phyloP scores from a whole-genome alignment of 1,284 basidiomycete species.

The Melampsora larici-populina region DNA sequence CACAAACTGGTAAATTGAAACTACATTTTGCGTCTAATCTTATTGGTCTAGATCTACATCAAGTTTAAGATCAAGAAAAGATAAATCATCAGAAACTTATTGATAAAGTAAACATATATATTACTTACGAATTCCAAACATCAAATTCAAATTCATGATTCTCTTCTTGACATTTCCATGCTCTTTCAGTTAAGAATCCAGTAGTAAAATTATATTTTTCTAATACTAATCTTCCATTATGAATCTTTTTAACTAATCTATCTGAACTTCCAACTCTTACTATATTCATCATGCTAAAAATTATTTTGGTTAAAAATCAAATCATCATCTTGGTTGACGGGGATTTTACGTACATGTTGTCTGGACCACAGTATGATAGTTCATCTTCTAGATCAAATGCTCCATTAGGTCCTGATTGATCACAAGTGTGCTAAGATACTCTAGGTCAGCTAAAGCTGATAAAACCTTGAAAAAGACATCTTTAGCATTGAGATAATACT shows the following conservation, averaged over 20 bases:
- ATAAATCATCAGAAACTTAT: neutral
- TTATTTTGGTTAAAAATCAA: neutral
- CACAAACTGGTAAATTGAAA: constrained; percentile 36
- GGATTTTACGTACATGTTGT: constrained; percentile 23
- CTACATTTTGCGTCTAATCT: constrained; percentile 14
- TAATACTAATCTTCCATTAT: constrained; percentile 23
- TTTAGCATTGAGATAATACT: neutral
- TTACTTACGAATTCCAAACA: constrained; percentile 36
- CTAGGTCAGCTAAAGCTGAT: neutral
- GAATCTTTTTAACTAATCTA: constrained; percentile 19
- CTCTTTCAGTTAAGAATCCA: constrained; percentile 25
- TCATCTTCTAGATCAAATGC: constrained; percentile 15
- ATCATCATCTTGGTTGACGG: neutral
- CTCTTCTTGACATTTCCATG: constrained; percentile 32
- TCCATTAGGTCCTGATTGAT: constrained; percentile 23
- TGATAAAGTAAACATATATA: neutral
- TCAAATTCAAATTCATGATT: constrained; percentile 22
- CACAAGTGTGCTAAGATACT: constrained; percentile 12
- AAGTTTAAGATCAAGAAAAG: neutral
- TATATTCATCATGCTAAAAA: constrained; percentile 37
- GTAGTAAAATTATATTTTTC: constrained; percentile 33
- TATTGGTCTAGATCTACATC: constrained; percentile 8
- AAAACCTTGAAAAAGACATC: neutral
- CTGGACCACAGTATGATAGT: too few species aligned
- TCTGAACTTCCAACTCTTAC: constrained; percentile 23